phyloP scores from a whole-genome alignment of 2,329 filamentous ascomycete genomes.

The Botrytis fabae region DNA sequence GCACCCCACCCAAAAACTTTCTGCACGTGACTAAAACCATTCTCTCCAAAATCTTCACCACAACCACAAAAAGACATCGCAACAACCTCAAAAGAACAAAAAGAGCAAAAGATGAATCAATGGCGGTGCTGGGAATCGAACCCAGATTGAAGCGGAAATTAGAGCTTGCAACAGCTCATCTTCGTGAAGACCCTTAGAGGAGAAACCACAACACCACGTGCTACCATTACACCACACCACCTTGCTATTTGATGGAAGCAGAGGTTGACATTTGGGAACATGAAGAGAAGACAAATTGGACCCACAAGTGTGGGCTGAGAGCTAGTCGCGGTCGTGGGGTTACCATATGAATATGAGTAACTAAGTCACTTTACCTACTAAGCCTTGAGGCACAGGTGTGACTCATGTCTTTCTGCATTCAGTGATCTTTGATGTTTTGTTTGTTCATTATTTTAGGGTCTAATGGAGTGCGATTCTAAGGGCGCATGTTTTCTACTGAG shows the following conservation, averaged over 20 bases:
- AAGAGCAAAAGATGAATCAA: background rate
- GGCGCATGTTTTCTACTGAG: background rate
- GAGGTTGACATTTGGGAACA: rapidly evolving
- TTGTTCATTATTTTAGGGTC: background rate
- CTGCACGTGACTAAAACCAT: background rate
- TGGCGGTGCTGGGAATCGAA: conserved; percentile 20
- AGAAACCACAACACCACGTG: conserved; percentile 20
- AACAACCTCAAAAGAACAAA: background rate
- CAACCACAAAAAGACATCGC: background rate
- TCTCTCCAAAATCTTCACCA: background rate
- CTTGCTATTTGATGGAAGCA: background rate
- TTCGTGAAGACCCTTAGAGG: conserved; percentile 14
- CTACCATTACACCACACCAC: conserved; percentile 21
- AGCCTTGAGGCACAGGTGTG: background rate
- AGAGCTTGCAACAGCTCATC: background rate
- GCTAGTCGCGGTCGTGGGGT: background rate
- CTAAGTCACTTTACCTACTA: background rate
- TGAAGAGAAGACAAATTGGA: rapidly evolving
- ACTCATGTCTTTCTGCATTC: background rate
- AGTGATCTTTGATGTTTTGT: background rate
- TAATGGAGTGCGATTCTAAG: background rate
- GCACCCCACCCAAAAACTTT: background rate
- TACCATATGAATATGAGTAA: background rate
- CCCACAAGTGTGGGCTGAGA: background rate
- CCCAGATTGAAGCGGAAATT: conserved; percentile 16